A percentile compares a stretch with the other conserved stretches of the same genome.
These are phyloP conservation scores for Podila minutissima DNA, from an alignment of 192 early-diverging fungal species.

Conservation along the genomic window DNA sequence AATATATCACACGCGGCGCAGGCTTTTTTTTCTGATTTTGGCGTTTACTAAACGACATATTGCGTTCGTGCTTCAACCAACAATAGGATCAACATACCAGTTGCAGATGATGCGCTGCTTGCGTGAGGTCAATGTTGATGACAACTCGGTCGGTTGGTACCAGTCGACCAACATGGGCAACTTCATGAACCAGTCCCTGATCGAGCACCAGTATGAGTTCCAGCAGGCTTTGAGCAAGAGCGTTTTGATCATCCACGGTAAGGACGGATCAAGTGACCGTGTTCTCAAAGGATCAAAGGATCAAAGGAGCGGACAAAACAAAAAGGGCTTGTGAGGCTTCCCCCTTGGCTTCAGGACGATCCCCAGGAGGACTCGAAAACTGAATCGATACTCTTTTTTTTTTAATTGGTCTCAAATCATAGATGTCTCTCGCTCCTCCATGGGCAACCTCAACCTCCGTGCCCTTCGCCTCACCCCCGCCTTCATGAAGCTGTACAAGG, in stretches of 20 bases:
- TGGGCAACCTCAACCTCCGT: conserved; percentile 86
- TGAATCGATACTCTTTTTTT: too few species aligned
- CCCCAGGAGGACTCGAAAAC: too few species aligned
- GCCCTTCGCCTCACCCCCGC: conserved; percentile 88
- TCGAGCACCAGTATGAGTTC: conserved; percentile 92
- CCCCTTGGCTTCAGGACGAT: too few species aligned
- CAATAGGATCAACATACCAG: conserved; percentile 82
- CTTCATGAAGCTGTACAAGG: conserved; percentile 87
- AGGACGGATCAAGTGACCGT: neutral
- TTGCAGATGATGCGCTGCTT: conserved; percentile 94
- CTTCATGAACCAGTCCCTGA: conserved; percentile 89
- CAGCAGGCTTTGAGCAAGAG: conserved; percentile 86
- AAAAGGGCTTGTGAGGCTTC: too few species aligned
- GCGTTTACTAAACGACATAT: neutral
- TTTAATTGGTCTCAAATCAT: neutral
- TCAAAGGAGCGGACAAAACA: neutral
- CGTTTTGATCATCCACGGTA: conserved; percentile 92
- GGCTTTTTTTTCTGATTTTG: too few species aligned
- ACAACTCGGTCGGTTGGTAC: conserved; percentile 98
- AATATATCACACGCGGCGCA: neutral
- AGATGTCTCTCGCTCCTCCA: conserved; percentile 85
- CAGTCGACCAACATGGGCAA: conserved; percentile 89
- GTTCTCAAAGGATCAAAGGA: neutral
- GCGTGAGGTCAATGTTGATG: conserved; percentile 93
- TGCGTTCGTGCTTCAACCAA: neutral